Evolutionary conservation across 2,329 filamentous ascomycete species (phyloP).

Genomic region (Cercospora janseana): DNA sequence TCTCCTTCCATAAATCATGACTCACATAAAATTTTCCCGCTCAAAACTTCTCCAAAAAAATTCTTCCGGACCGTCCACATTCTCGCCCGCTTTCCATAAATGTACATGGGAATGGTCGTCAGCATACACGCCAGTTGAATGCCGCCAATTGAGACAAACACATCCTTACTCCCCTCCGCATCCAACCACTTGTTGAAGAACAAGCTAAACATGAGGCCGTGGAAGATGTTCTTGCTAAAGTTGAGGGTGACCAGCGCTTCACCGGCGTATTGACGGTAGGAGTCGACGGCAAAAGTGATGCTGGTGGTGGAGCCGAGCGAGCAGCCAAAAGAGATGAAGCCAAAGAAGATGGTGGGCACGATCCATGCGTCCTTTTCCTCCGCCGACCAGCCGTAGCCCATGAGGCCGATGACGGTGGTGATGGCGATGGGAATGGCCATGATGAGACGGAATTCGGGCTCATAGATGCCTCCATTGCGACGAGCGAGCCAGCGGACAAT

Average conservation of each 20-base stretch:
- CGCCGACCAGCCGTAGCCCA: constrained; percentile 95
- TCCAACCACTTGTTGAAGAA: constrained; percentile 87
- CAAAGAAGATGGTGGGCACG: constrained; percentile 90
- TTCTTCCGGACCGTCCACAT: constrained; percentile 93
- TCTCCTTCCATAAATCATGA: neutral
- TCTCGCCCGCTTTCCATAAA: constrained; percentile 82
- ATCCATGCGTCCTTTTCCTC: constrained; percentile 76
- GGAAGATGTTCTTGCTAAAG: constrained; percentile 89
- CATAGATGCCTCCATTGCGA: constrained; percentile 88
- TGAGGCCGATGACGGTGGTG: constrained; percentile 77
- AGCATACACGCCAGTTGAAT: constrained; percentile 77
- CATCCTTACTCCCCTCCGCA: constrained; percentile 68
- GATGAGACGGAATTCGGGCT: constrained; percentile 86
- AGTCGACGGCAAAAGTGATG: constrained; percentile 93
- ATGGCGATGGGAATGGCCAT: constrained; percentile 81
- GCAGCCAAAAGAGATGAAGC: constrained; percentile 87
- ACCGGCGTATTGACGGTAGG: constrained; percentile 87
- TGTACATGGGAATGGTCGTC: constrained; percentile 84
- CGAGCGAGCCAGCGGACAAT: constrained; percentile 79
- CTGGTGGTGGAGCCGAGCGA: constrained; percentile 84
- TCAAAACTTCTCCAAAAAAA: constrained; percentile 76
- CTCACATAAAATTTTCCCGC: neutral
- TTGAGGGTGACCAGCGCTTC: constrained; percentile 93
- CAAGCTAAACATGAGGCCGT: constrained; percentile 82
- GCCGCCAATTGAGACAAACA: constrained; percentile 79